Percentiles rank a stretch among this genome's conserved stretches.
Conservation (phyloP, 1,284 basidiomycete species). For the Mycena sp. region DNA sequence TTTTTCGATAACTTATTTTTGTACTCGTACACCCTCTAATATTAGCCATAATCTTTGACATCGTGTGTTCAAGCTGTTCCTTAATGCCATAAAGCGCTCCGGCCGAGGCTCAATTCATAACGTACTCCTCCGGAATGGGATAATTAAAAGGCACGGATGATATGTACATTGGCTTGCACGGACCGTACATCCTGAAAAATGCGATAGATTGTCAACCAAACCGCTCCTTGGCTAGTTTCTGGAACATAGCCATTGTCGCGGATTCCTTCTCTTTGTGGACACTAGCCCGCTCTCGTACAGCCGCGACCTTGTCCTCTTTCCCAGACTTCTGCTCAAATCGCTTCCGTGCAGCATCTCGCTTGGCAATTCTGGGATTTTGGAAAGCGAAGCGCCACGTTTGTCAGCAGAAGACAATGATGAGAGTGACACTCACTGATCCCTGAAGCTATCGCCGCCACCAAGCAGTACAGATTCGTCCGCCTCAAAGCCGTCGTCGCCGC, state of each 20-base stretch:
- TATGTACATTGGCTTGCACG: no score
- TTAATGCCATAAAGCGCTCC: no score
- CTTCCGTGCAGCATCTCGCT: slow-evolving; percentile 69
- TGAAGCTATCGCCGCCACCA: slow-evolving; percentile 80
- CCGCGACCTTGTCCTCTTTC: slow-evolving; percentile 57
- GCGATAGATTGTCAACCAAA: slow-evolving; percentile 61
- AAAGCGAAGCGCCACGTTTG: background rate
- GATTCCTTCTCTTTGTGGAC: slow-evolving; percentile 76
- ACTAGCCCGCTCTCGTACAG: slow-evolving; percentile 60
- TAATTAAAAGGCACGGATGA: background rate
- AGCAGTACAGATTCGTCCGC: slow-evolving; percentile 73
- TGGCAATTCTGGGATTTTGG: slow-evolving; percentile 60
- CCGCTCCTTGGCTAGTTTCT: slow-evolving; percentile 77
- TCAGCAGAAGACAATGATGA: background rate
- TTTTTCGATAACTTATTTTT: background rate
- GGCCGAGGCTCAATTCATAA: no score
- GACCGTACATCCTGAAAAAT: background rate
- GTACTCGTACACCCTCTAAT: slow-evolving; percentile 2
- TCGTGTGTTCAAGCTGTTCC: no score
- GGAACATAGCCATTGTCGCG: slow-evolving; percentile 87
- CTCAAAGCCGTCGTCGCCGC: slow-evolving; percentile 77
- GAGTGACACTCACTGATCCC: slow-evolving; percentile 62
- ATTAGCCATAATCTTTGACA: no score
- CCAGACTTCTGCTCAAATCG: slow-evolving; percentile 53
- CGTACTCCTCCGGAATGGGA: background rate